phyloP scores from a whole-genome alignment of 257 asterid species.

The Euphrasia confusa region DNA sequence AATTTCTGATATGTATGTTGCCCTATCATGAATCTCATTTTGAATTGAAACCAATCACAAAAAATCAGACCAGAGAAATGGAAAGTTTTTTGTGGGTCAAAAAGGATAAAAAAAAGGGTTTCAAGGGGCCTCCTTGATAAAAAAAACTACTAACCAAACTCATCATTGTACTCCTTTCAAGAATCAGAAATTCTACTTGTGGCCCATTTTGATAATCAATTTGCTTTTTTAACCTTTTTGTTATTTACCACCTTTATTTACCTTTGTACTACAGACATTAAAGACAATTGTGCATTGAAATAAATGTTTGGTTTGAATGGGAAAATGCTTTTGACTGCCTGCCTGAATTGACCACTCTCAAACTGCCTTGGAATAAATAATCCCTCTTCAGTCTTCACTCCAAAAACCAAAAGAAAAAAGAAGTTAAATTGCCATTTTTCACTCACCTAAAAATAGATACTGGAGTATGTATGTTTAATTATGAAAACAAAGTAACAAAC shows the following conservation, averaged over 20 bases:
- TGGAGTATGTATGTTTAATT: too few species aligned
- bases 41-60: not conserved
- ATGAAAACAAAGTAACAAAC: too few species aligned
- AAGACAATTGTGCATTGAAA: slow-evolving; percentile 24
- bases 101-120: slow-evolving; percentile 22
- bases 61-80: not conserved
- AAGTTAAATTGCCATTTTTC: too few species aligned
- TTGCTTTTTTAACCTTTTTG: slow-evolving; percentile 23
- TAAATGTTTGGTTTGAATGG: slow-evolving; percentile 34
- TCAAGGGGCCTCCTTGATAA: slow-evolving; percentile 27
- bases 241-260: slow-evolving; percentile 23
- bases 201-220: slow-evolving; percentile 32
- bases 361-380: not conserved
- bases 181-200: slow-evolving; percentile 30
- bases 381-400: not conserved
- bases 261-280: slow-evolving; percentile 36
- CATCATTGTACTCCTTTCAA: not conserved
- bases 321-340: slow-evolving; percentile 26
- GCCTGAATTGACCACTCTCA: not conserved
- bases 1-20: not conserved
- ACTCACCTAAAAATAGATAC: too few species aligned
- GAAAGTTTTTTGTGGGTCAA: slow-evolving; percentile 26
- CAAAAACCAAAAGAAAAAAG: too few species aligned
- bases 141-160: slow-evolving; percentile 18
- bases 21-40: not conserved